Evolutionary conservation across 352 stramenopile genomes (phyloP).

Genomic region (Pythium utonaiense): DNA sequence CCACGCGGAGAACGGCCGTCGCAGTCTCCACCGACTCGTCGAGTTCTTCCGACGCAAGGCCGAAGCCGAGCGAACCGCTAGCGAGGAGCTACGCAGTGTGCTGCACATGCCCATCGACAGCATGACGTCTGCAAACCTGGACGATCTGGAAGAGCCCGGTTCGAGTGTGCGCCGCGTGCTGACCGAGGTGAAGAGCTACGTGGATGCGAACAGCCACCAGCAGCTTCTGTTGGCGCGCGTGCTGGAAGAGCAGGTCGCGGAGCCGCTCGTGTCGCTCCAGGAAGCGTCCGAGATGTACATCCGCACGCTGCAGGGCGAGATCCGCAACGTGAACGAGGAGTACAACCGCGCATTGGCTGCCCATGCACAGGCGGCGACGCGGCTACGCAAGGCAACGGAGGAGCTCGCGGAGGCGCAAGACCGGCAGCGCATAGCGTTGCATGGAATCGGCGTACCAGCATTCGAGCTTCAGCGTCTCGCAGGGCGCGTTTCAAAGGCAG

Average conservation of each 20-base stretch:
- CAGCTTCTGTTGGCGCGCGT: conserved; percentile 72
- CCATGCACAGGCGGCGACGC: conserved; percentile 37
- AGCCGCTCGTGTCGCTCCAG: conserved; percentile 74
- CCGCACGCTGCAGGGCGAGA: conserved; percentile 71
- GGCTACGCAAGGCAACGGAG: conserved; percentile 32
- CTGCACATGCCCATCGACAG: conserved; percentile 30
- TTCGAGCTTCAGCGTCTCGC: conserved; percentile 82
- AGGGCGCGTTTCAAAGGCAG: conserved; percentile 45
- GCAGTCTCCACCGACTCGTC: conserved; percentile 64
- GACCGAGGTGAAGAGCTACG: conserved; percentile 55
- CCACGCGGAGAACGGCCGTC: conserved; percentile 74
- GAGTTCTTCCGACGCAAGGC: conserved; percentile 71
- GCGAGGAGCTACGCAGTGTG: conserved; percentile 57
- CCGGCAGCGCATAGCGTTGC: conserved; percentile 61
- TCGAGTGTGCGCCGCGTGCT: conserved; percentile 61
- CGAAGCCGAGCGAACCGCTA: conserved; percentile 51
- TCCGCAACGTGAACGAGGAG: conserved; percentile 71
- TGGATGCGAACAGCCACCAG: conserved; percentile 58
- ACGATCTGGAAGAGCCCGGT: conserved; percentile 63
- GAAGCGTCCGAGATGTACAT: conserved; percentile 76
- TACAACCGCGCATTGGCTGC: conserved; percentile 41
- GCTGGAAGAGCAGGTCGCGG: conserved; percentile 78
- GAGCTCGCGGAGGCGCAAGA: conserved; percentile 53
- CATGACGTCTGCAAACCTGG: conserved; percentile 28
- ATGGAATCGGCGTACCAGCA: conserved; percentile 74